Conservation (phyloP, 768 basidiomycete genomes). For the Tulasnella sp. region DNA sequence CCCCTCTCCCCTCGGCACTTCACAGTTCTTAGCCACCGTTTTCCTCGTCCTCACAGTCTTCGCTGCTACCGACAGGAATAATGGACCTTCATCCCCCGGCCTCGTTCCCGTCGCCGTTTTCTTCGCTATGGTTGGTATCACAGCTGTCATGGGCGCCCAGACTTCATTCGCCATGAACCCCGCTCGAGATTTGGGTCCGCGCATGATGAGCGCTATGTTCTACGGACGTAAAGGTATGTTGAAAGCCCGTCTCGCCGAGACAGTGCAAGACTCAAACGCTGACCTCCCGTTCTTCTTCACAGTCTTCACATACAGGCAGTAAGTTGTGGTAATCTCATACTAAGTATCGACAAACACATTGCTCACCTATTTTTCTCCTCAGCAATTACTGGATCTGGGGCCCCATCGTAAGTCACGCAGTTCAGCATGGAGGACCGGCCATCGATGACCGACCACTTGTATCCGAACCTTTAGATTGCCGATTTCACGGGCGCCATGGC, state of each 20-base stretch:
- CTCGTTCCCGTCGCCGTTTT: slow-evolving; percentile 56
- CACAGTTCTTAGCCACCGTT: slow-evolving; percentile 53
- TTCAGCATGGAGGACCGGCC: not conserved
- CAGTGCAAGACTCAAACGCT: not conserved
- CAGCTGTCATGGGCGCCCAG: slow-evolving; percentile 55
- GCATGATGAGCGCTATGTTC: slow-evolving; percentile 57
- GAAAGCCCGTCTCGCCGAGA: not conserved
- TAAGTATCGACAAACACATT: not conserved
- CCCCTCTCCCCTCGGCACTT: not conserved
- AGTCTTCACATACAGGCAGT: slow-evolving; percentile 24
- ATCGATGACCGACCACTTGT: not conserved
- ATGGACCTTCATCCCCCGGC: slow-evolving; percentile 47
- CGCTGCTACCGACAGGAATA: slow-evolving; percentile 51
- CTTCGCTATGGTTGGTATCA: slow-evolving; percentile 56
- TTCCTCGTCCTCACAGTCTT: slow-evolving; percentile 54
- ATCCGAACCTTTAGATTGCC: slow-evolving; percentile 14
- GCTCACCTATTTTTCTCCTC: slow-evolving; percentile 25
- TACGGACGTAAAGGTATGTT: slow-evolving; percentile 48
- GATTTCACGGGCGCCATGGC: slow-evolving; percentile 46
- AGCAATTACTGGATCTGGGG: slow-evolving; percentile 76
- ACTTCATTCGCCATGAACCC: slow-evolving; percentile 67
- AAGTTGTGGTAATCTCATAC: not conserved
- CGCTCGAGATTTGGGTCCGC: slow-evolving; percentile 67
- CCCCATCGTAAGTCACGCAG: slow-evolving; percentile 35
- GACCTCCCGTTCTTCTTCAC: not conserved